phyloP scores from a whole-genome alignment of 2,329 filamentous ascomycete species.

The Exserohilum turcica region DNA sequence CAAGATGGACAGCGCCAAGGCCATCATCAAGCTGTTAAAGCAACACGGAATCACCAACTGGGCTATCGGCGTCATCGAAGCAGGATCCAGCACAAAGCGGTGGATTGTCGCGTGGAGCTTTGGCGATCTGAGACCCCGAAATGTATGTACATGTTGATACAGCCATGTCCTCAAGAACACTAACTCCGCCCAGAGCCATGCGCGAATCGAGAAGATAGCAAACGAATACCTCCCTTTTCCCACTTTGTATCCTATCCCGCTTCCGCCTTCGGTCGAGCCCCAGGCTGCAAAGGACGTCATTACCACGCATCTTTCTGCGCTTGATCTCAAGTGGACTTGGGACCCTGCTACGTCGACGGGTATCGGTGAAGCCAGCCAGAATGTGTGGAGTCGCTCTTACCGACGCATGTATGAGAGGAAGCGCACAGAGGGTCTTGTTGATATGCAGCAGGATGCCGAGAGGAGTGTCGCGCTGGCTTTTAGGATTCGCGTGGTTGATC shows the following conservation, averaged over 20 bases:
- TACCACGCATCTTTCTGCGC: conserved; percentile 55
- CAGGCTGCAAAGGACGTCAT: conserved; percentile 45
- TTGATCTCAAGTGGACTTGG: conserved; percentile 72
- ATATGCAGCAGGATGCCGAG: conserved; percentile 34
- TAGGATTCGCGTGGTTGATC: conserved; percentile 43
- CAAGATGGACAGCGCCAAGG: conserved; percentile 70
- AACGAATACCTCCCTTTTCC: conserved; percentile 60
- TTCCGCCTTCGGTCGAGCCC: conserved; percentile 36
- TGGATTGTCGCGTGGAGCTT: conserved; percentile 95
- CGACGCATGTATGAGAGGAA: conserved; percentile 61
- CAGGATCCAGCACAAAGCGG: conserved; percentile 74
- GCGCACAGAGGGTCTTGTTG: conserved; percentile 23
- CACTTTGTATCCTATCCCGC: conserved; percentile 55
- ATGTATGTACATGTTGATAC: conserved; percentile 40
- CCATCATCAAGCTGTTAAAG: conserved; percentile 65
- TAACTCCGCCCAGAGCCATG: conserved; percentile 22
- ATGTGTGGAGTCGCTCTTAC: conserved; percentile 80
- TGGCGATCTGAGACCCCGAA: conserved; percentile 65
- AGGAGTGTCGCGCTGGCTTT: conserved; percentile 48
- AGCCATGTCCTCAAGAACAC: neutral
- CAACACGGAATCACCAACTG: conserved; percentile 71
- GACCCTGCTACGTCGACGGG: conserved; percentile 60
- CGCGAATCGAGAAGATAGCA: conserved; percentile 48
- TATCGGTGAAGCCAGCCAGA: conserved; percentile 66
- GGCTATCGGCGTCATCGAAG: conserved; percentile 78